Base-by-base conservation (phyloP, 176 grass and related monocot genomes). In the Zea luxurians region DNA sequence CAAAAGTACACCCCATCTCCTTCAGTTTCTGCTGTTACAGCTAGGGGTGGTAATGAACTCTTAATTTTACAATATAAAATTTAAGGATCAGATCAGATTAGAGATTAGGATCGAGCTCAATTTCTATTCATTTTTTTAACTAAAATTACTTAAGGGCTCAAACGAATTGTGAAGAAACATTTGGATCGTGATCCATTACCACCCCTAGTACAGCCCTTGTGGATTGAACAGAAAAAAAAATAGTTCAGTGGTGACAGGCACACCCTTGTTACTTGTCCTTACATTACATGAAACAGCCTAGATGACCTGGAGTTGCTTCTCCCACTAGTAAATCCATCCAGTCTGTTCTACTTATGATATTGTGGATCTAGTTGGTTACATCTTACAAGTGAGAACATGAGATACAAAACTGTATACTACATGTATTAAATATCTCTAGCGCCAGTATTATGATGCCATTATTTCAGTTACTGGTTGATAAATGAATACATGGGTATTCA, bases 1-100 rank as follows among this genome's bases (percentile, higher is more conserved):
- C 92, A 94, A 64, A 90, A 84, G 89, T 98, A 97, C 53, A 44
- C 43, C 20, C 49, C 3, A 27, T 27, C 27, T 27, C 27, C 42
- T 68, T 79, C 37, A 79, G 36, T 73, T 67, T 60, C 36, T 72
- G 13, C 18, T 87, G 6, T 44, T 47, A 49, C 49, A 8, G 3
- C 61, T 27, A 27, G 27, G 27, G 27, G 27, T 27, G 27, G 27
- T 27, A 27, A 27, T 27, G 27, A 27, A 27, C 27, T 27, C 27
- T 27, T 27, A 27, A 27, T 27, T 27, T 27, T 27, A 27, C 27
- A 27, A 0, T 27, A 27, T 27, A 27, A 27, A 27, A 27, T 27
- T 27, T 27, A 27, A 27, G 27, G 27, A 27, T 27, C 27, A 27
- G 27, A 27, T 27, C 27, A 27, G 27, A 27, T 27, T 27, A 27